Conservation (phyloP, 2,329 filamentous ascomycete genomes). For the Claviceps pusilla region DNA sequence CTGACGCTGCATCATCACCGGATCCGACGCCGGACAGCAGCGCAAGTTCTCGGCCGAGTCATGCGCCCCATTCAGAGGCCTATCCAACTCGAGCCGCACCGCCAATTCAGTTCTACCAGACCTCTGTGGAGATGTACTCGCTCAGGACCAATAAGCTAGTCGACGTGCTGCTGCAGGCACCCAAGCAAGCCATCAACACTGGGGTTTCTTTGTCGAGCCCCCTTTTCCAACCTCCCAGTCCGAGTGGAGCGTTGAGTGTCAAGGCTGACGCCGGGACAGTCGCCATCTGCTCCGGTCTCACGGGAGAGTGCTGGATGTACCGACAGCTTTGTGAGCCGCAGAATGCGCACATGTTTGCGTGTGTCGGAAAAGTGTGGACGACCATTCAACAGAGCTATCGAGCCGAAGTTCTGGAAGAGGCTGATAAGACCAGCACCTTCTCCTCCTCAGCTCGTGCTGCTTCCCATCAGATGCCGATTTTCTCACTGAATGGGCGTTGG, state of each 20-base stretch:
- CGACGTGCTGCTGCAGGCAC: constrained; percentile 57
- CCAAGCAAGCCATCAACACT: constrained; percentile 44
- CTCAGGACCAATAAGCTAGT: constrained; percentile 58
- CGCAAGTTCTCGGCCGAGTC: constrained; percentile 26
- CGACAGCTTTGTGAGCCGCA: constrained; percentile 30
- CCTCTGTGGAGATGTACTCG: constrained; percentile 78
- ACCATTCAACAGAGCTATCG: constrained; percentile 51
- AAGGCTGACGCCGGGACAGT: constrained; percentile 58
- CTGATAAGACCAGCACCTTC: constrained; percentile 23
- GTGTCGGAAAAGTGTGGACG: constrained; percentile 86
- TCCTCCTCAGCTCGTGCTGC: constrained; percentile 15
- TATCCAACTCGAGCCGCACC: constrained; percentile 20
- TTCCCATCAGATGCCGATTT: constrained; percentile 38
- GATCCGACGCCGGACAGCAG: constrained; percentile 24
- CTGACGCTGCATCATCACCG: constrained; percentile 21
- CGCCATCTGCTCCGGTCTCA: constrained; percentile 62
- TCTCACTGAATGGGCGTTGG: constrained; percentile 59
- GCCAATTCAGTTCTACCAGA: constrained; percentile 56
- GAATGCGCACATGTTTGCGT: constrained; percentile 38
- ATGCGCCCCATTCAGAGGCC: constrained; percentile 21
- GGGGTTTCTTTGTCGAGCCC: constrained; percentile 42
- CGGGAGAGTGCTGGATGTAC: constrained; percentile 77
- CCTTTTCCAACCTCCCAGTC: constrained; percentile 51
- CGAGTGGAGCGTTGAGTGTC: constrained; percentile 58
- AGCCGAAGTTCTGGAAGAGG: constrained; percentile 32